Evolutionary conservation across 129 eudicot species (phyloP), one percentile per base, ranked within the genome.

Genomic region (Mikania micrantha): DNA sequence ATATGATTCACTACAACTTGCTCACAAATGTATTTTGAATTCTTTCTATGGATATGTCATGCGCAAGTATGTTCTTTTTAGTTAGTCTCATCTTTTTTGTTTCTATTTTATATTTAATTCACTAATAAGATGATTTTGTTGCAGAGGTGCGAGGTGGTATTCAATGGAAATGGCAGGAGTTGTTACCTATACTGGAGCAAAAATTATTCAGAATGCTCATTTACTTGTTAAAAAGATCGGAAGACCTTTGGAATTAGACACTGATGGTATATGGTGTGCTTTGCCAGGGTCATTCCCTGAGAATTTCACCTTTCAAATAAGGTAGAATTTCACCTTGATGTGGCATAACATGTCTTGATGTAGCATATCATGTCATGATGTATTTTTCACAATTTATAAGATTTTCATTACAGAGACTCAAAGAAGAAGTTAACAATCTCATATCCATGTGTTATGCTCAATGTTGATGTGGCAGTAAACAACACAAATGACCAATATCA

Each of bases 131-230:
- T 83, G 69, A 49, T 58, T 66, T 75, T 50, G 44, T 68, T 74
- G 7, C 79, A 94, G 99, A 76, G 99, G 99, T 79, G 99, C 99
- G 73, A 87, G 99, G 78, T 94, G 99, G 99, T 94, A 89, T 77
- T 94, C 99, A 16, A 94, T 94, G 99, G 99, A 94, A 85, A 94
- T 94, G 99, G 99, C 99, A 38, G 99, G 99, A 66, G 97, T 90
- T 76, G 99, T 94, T 50, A 94, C 99, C 31, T 94, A 94, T 63
- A 94, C 99, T 29, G 99, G 99, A 34, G 99, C 99, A 34, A 90
- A 94, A 78, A 94, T 94, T 15, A 94, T 94, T 40, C 99, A 94
- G 75, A 94, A 94, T 74, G 99, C 99, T 8, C 90, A 88, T 67
- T 76, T 85, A 74, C 81, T 94, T 61, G 85, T 94, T 72, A 90